Conservation (phyloP, 257 asterid species). For the Buddleja alternifolia region DNA sequence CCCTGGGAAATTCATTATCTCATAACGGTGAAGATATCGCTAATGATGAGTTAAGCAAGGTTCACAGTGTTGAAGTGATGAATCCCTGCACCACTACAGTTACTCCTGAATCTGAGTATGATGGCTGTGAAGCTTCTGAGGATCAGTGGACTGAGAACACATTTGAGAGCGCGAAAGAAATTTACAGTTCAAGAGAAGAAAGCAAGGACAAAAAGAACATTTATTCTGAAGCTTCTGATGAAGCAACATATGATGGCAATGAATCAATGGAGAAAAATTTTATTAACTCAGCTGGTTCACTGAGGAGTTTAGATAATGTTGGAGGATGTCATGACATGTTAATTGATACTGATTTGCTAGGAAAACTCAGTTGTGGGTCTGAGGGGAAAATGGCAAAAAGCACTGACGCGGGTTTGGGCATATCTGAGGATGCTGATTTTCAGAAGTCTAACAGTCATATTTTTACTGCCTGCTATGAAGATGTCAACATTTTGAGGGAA, state of each 20-base stretch:
- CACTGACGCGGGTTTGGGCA: conserved; percentile 25
- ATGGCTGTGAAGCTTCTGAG: conserved; percentile 30
- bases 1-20: conserved; percentile 8
- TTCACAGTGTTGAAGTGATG: conserved; percentile 25
- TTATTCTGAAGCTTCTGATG: conserved; percentile 20
- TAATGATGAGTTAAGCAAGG: conserved; percentile 14
- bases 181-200: conserved; percentile 17
- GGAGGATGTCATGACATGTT: conserved; percentile 28
- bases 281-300: conserved; percentile 24
- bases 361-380: conserved; percentile 7
- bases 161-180: conserved; percentile 23
- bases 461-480: conserved; percentile 20
- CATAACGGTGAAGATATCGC: conserved; percentile 13
- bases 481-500: conserved; percentile 16
- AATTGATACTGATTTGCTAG: conserved; percentile 23
- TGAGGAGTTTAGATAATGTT: conserved; percentile 13
- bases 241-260: conserved; percentile 25
- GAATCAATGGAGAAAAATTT: conserved; percentile 13
- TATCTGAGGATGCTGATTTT: conserved; percentile 22
- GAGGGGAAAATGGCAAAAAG: conserved; percentile 23
- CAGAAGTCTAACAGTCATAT: conserved; percentile 19
- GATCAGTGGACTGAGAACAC: conserved; percentile 27
- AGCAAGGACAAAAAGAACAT: conserved; percentile 9
- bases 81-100: conserved; percentile 6
- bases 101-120: conserved; percentile 24